phyloP scores from a whole-genome alignment of 352 stramenopile species.

The Phytophthora colocasiae region DNA sequence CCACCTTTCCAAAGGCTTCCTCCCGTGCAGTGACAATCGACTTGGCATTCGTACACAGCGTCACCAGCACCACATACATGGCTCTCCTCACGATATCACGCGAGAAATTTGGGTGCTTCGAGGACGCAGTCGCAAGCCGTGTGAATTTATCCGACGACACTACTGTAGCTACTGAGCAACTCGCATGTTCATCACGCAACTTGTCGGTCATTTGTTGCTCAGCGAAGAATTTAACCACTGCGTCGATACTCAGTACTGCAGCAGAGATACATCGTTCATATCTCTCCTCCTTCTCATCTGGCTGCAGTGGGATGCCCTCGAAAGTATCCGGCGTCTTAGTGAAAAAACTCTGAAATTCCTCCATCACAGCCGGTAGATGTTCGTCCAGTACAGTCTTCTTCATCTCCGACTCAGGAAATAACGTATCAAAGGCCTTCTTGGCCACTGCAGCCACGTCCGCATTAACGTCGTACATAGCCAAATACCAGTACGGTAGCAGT shows the following conservation, averaged over 20 bases:
- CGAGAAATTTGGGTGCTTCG: conserved; percentile 82
- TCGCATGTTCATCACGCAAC: conserved; percentile 44
- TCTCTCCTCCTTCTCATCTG: conserved; percentile 76
- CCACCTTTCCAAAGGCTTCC: conserved; percentile 75
- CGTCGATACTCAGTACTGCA: conserved; percentile 64
- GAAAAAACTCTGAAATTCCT: conserved; percentile 75
- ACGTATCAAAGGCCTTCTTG: conserved; percentile 55
- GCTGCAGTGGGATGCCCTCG: conserved; percentile 61
- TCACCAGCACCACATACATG: conserved; percentile 64
- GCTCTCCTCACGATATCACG: conserved; percentile 72
- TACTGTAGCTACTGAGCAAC: conserved; percentile 54
- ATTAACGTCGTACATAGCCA: conserved; percentile 84
- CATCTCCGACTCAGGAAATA: conserved; percentile 54
- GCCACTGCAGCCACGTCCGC: conserved; percentile 58
- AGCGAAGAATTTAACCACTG: conserved; percentile 59
- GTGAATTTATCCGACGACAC: conserved; percentile 71
- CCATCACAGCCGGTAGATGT: conserved; percentile 54
- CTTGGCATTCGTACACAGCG: conserved; percentile 53
- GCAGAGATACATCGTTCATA: conserved; percentile 77
- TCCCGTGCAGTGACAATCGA: conserved; percentile 50
- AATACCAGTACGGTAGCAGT: conserved; percentile 79
- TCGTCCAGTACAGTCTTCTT: conserved; percentile 45
- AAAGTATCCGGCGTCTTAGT: conserved; percentile 66
- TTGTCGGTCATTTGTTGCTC: conserved; percentile 47
- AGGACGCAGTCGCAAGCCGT: conserved; percentile 58